Evolutionary conservation across 345 rosid genomes (phyloP), one percentile per base, ranked within the genome.

Genomic region (Lepidium africanum): DNA sequence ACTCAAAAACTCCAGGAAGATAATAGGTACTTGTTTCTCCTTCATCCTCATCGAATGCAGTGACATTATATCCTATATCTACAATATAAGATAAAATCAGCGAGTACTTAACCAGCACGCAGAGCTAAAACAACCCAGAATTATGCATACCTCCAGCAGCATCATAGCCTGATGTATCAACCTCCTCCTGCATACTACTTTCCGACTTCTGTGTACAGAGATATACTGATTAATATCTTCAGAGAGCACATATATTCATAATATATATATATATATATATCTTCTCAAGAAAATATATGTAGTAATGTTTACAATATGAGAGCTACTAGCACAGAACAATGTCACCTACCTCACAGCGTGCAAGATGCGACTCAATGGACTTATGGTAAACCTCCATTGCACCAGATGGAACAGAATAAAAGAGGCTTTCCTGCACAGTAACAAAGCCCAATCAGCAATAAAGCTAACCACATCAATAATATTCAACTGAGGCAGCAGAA

Each of bases 401-500:
- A 66, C 96, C 89, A 7, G 82, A 79, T 38, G 99, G 91, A 73
- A 95, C 82, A 8, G 89, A 89, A 77, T 91, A 89, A 77, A 91
- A 95, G 60, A 95, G 86, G 81, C 90, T 89, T 80, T 90, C 94
- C 99, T 95, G 96, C 72, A 77, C 66, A 51, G 30, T 57, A 71
- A 32, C 65, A 74, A 69, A 63, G 33, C 25, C 14, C 65, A 42
- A 36, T 62, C 38, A 79, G 66, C 56, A 59, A 54, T 68, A 59
- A 36, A 65, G 40, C 8, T 59, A 58, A 49, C 19, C 27, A 35
- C 47, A 52, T 35, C 65, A 35, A 57, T 21, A 39, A 6, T 17
- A 39, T 47, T 67, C 52, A 67, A 38, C 45, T 42, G 57, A 74
- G 40, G 59, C 52, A 19, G 47, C 45, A 2, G 40, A 54, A 74